Base-by-base conservation (phyloP, 345 rosid genomes). In the Hevea brasiliensis region DNA sequence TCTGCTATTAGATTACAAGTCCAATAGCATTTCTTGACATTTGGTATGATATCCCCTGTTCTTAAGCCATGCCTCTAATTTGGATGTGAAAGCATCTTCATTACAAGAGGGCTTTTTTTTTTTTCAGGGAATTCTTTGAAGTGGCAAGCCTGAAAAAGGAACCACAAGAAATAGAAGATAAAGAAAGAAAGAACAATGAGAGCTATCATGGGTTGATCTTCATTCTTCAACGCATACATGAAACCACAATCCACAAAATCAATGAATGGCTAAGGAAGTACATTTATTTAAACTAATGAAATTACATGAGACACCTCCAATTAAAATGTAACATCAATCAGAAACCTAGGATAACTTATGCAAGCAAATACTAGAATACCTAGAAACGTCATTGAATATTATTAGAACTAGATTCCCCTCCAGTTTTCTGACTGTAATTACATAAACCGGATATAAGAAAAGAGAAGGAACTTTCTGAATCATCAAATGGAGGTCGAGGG, bases 401-500 rank as follows among this genome's bases (percentile, higher is more conserved):
- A 76, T 80, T 72, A 72, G 81, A 79, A 61, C 84, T 68, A 20
- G 82, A 76, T 6, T 83, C 85, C 68, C 81, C 93, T 70, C 84
- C 89, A 79, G 40, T 82, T 81, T 86, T 84, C 61, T 81, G 90
- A 32, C 81, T 58, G 80, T 86, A 90, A 77, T 84, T 87, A 86
- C 89, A 86, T 5, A 94, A 84, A 61, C 87, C 90, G 2, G 93
- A 86, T 71, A 89, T 73, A 42, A 89, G 87, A 80, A 87, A 89
- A 27, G 94, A 85, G 77, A 90, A 85, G 9, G 97, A 81, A 76
- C 70, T 87, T 58, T 90, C 96, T 29, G 99, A 81, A 83, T 94
- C 98, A 68, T 94, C 96, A 58, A 89, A 92, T 48, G 88, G 67
- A 18, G 88, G 85, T 79, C 90, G 87, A 29, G 91, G 87, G 76